Conservation (phyloP, 495 filamentous ascomycete species). For the Aspergillus haitiensis region DNA sequence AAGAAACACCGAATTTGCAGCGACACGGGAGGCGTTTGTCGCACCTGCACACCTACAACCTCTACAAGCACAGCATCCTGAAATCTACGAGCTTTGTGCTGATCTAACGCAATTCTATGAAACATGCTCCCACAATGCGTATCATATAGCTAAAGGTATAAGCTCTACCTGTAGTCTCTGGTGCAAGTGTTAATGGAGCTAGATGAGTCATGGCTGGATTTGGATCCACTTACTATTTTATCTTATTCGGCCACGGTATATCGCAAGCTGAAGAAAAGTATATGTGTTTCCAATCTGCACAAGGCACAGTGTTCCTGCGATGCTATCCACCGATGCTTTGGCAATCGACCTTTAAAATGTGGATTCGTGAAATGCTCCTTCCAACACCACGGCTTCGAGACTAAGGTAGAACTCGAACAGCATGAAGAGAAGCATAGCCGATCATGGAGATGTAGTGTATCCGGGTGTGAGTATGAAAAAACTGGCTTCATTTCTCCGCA, state of each 20-base stretch:
- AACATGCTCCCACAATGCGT: not conserved
- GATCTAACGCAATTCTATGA: not conserved
- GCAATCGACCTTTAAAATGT: constrained; percentile 2
- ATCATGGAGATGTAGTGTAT: constrained; percentile 3
- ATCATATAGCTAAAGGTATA: not conserved
- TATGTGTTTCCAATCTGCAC: not conserved
- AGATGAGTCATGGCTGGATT: not conserved
- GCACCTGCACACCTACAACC: not conserved
- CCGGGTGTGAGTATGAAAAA: constrained; percentile 6
- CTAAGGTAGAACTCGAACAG: not conserved
- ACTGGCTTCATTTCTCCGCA: not conserved
- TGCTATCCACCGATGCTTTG: not conserved
- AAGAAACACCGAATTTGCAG: not conserved
- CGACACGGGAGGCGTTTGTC: not conserved
- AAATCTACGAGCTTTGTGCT: not conserved
- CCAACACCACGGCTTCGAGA: constrained; percentile 1
- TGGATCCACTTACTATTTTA: not conserved
- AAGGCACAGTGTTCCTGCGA: not conserved
- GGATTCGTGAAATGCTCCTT: constrained; percentile 3
- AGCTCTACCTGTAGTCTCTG: not conserved
- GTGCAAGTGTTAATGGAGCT: not conserved
- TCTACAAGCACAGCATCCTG: not conserved
- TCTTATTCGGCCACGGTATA: not conserved
- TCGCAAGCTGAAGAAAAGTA: not conserved
- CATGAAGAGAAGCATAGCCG: not conserved